Percentiles rank a stretch among this genome's conserved stretches.
Conservation (phyloP, 257 asterid species). For the Solanum gandarillasii region DNA sequence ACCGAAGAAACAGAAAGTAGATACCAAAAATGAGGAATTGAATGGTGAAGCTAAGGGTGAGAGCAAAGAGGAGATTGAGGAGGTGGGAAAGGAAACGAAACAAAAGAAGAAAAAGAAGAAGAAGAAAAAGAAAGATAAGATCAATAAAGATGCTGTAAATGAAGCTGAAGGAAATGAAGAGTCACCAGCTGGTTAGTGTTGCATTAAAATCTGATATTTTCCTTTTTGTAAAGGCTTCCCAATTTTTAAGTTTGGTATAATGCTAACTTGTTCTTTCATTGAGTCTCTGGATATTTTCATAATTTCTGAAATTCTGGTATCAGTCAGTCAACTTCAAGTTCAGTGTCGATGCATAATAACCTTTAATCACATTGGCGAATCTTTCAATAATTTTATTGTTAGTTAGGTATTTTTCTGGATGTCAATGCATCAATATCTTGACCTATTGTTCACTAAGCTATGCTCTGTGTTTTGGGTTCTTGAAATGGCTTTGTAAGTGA, state of each 20-base stretch:
- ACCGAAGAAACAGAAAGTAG: slow-evolving; percentile 28
- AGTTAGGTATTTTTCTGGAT: background rate
- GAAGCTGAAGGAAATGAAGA: slow-evolving; percentile 21
- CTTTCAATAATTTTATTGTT: background rate
- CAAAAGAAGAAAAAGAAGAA: slow-evolving; percentile 29
- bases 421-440: background rate
- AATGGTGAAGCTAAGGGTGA: slow-evolving; percentile 17
- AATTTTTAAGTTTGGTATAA: background rate
- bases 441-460: background rate
- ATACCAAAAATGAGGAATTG: slow-evolving; percentile 8
- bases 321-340: background rate
- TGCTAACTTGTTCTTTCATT: background rate
- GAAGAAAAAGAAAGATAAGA: slow-evolving; percentile 21
- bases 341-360: background rate
- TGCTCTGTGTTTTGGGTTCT: background rate
- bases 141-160: slow-evolving; percentile 5
- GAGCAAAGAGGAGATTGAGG: slow-evolving; percentile 18
- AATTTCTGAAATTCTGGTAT: background rate
- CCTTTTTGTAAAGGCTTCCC: background rate
- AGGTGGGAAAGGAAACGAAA: slow-evolving; percentile 24
- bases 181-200: slow-evolving; percentile 40
- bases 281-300: background rate
- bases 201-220: background rate
- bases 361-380: background rate
- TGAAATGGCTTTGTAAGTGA: background rate